Conservation (phyloP, 176 grass and related monocot species). For the Calamus simplicifolius region DNA sequence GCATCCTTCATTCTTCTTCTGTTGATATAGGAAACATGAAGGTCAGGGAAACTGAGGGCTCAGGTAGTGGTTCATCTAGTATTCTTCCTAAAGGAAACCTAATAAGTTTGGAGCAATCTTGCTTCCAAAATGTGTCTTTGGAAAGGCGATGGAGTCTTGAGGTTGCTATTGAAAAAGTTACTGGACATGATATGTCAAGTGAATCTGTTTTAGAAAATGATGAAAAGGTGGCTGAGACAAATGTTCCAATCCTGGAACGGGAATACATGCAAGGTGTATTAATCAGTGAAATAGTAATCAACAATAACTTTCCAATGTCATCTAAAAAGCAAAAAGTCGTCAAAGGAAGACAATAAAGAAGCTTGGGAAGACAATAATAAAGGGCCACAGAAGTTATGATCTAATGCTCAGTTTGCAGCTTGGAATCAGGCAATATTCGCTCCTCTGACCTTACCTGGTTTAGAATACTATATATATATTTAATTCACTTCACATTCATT, state of each 20-base stretch:
- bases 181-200: conserved; percentile 1
- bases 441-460: not conserved
- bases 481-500: not conserved
- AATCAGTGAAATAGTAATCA: conserved; percentile 81
- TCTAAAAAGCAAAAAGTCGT: conserved; percentile 58
- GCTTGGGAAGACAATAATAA: conserved; percentile 83
- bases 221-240: conserved; percentile 19
- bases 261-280: conserved; percentile 98
- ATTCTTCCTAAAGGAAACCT: not conserved
- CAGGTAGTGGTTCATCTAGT: not conserved
- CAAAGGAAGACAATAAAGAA: conserved; percentile 68
- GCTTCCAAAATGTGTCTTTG: not conserved
- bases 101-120: conserved; percentile 13
- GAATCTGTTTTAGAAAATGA: conserved; percentile 27
- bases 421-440: conserved; percentile 69
- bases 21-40: conserved; percentile 20
- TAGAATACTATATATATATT: too few relatives aligned
- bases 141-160: conserved; percentile 22
- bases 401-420: conserved; percentile 95
- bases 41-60: conserved; percentile 1
- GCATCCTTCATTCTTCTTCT: conserved; percentile 22
- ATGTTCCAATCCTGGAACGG: conserved; percentile 40
- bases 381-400: conserved; percentile 93
- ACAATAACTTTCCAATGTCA: conserved; percentile 54
- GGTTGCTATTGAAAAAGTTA: conserved; percentile 20